Percentiles rank a stretch among this genome's conserved stretches.
phyloP scores from a whole-genome alignment of 2,329 filamentous ascomycete species.

The Fusarium begoniae region DNA sequence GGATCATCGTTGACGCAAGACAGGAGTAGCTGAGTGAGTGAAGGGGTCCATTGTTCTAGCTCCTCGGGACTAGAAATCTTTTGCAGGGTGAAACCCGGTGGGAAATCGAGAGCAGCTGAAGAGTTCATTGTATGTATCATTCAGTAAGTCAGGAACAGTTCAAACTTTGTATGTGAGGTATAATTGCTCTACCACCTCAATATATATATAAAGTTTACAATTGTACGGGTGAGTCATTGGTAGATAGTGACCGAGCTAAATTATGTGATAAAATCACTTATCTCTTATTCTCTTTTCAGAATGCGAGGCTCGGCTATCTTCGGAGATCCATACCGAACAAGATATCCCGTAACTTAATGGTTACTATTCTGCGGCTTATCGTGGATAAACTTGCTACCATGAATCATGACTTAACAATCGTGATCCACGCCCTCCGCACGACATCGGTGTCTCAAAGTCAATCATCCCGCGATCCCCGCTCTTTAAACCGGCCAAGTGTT shows the following conservation, averaged over 20 bases:
- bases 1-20: neutral
- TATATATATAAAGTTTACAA: neutral
- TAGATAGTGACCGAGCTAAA: neutral
- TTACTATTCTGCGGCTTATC: neutral
- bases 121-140: neutral
- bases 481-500: neutral
- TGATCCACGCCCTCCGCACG: neutral
- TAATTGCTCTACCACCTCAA: accelerated
- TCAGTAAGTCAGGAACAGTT: accelerated
- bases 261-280: neutral
- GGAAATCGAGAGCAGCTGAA: neutral
- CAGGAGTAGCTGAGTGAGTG: neutral
- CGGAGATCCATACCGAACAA: neutral
- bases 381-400: neutral
- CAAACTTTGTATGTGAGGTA: accelerated
- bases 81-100: neutral
- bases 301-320: neutral
- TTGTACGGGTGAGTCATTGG: neutral
- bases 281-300: neutral
- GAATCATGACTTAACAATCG: neutral
- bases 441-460: neutral
- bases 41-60: neutral
- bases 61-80: accelerated
- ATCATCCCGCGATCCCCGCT: neutral
- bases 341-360: accelerated